Conservation (phyloP, 2,329 filamentous ascomycete genomes). For the Diplodia sapinea region DNA sequence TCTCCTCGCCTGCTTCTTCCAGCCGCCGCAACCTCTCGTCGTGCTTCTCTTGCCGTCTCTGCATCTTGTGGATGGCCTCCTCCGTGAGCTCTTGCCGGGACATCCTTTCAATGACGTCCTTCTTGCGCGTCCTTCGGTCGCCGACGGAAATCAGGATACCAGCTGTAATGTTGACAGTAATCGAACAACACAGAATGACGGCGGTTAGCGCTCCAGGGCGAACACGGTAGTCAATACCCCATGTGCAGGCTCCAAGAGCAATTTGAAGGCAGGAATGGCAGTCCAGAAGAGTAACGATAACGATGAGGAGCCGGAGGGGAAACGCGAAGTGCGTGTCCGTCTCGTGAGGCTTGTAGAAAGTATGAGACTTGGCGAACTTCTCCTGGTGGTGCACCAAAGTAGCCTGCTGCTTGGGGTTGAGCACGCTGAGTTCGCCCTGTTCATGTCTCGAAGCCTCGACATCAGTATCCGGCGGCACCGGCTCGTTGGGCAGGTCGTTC, state of each 20-base stretch:
- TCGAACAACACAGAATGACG: conserved; percentile 75
- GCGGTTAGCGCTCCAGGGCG: conserved; percentile 76
- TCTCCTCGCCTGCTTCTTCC: conserved; percentile 22
- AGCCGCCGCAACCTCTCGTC: conserved; percentile 20
- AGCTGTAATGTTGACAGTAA: conserved; percentile 74
- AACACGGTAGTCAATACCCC: conserved; percentile 70
- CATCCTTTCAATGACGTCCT: conserved; percentile 76
- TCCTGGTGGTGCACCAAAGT: conserved; percentile 73
- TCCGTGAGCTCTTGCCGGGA: conserved; percentile 74
- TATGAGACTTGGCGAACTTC: conserved; percentile 78
- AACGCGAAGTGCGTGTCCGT: conserved; percentile 78
- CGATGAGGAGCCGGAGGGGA: conserved; percentile 70
- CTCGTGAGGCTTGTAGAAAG: conserved; percentile 84
- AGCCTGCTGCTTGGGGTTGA: conserved; percentile 66
- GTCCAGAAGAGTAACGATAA: conserved; percentile 75
- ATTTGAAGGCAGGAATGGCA: conserved; percentile 78
- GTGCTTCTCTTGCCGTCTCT: conserved; percentile 29
- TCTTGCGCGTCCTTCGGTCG: conserved; percentile 76
- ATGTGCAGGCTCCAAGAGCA: conserved; percentile 74
- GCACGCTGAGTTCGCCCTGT: conserved; percentile 49
- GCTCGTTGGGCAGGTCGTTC: conserved; percentile 64
- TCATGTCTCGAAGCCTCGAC: conserved; percentile 28
- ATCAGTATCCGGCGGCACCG: conserved; percentile 3
- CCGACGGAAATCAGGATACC: conserved; percentile 75
- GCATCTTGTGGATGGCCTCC: conserved; percentile 54